Evolutionary conservation across 2,329 filamentous ascomycete genomes (phyloP), one percentile per base, ranked within the genome.

Genomic region (Aspergillus hiratsukae): DNA sequence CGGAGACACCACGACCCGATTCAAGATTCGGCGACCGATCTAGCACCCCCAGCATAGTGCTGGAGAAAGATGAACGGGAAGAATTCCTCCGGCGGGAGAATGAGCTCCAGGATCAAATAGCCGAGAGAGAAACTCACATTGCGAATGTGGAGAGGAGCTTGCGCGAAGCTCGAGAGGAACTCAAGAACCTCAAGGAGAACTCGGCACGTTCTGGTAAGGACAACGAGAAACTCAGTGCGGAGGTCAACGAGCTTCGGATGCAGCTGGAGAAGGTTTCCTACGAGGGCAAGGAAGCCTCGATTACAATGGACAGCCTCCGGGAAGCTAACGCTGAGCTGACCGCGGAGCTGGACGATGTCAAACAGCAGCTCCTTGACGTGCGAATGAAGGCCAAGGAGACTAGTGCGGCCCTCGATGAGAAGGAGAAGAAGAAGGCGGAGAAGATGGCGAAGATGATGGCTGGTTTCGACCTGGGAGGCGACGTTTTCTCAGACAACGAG

Each of bases 401-500:
- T 1, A 91, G 85, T 48, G 91, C 91, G 8, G 88, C 91, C 17
- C 79, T 95, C 21, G 93, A 97, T 66, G 94, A 97, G 76, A 99
- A 99, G 81, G 95, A 97, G 77, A 93, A 91, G 81, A 92, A 91
- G 79, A 99, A 99, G 82, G 91, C 92, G 0, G 94, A 99, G 78
- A 94, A 95, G 77, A 99, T 99, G 94, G 94, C 94, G 46, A 90
- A 97, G 82, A 99, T 99, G 94, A 97, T 99, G 93, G 94, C 94
- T 57, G 91, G 93, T 3, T 97, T 99, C 67, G 93, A 99, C 69
- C 84, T 99, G 35, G 93, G 91, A 48, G 88, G 89, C 50, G 92
- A 97, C 56, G 87, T 95, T 31, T 96, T 97, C 73, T 96, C 91
- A 64, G 89, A 94, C 57, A 96, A 96, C 66, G 94, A 99, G 74